Base-by-base conservation (phyloP, 306 rosid species). In the Sindora glabra region DNA sequence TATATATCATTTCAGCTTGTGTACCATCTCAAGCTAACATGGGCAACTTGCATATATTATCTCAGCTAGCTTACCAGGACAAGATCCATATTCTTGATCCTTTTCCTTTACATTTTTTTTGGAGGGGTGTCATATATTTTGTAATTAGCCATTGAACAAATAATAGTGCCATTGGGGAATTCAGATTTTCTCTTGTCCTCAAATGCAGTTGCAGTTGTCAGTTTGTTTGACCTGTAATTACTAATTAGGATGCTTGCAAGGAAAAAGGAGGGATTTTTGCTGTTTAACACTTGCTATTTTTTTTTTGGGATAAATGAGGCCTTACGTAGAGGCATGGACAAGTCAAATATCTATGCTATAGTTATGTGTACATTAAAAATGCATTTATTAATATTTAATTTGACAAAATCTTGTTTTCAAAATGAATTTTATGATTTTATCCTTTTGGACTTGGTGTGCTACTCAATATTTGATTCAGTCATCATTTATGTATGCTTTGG, bases 391-490 rank as follows among this genome's bases (percentile, higher is more conserved):
- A 17, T 26, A 21, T 65, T 65, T 37, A 27, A n/a, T 44, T 27
- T 44, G n/a, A 51, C 32, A 29, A 45, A 34, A 61, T 49, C 33
- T 14, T 61, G 22, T 48, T 64, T 33, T 48, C 3, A n/a, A n/a
- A n/a, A n/a, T n/a, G n/a, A n/a, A n/a, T 14, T 65, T 19, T 51
- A 39, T 34, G 24, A 12, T 25, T 48, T 40, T 65, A 30, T 53
- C 46, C 38, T 39, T 47, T 65, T 47, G 32, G 17, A n/a, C n/a
- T 33, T 32, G 8, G 51, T 32, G n/a, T n/a, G n/a, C n/a, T n/a
- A 50, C 49, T 53, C 25, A 64, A 64, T 17, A 57, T 42, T 45
- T 34, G 18, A 40, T 52, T 58, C 1, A 68, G 52, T 58, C 8
- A 14, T 17, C 21, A 9, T 46, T 57, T n/a, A n/a, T n/a, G n/a